These are phyloP conservation scores for Vairimorpha necatrix DNA, from an alignment of 371 early-diverging fungal genomes.

Conservation along the genomic window DNA sequence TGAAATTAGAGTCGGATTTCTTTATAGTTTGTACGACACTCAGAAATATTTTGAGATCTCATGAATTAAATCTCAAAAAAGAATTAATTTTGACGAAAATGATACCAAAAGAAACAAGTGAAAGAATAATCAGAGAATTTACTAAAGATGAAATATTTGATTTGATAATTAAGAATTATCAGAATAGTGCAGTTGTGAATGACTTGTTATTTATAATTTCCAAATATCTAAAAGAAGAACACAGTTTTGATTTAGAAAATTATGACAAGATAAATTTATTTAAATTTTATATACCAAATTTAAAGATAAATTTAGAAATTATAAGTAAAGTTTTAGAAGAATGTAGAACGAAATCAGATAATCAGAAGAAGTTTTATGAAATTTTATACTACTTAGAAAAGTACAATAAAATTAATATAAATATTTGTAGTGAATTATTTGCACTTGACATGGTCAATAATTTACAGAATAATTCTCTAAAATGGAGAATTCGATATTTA, in stretches of 20 bases:
- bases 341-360: neutral
- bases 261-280: neutral
- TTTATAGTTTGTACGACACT: conserved; percentile 4
- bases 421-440: conserved; percentile 15
- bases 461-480: neutral
- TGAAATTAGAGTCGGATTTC: neutral
- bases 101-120: conserved; percentile 5
- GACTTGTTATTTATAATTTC: neutral
- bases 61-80: conserved; percentile 20
- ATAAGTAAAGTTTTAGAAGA: conserved; percentile 22
- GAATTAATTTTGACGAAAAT: conserved; percentile 2
- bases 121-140: conserved; percentile 8
- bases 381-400: conserved; percentile 23
- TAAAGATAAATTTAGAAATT: conserved; percentile 13
- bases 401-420: conserved; percentile 23
- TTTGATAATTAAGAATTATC: conserved; percentile 2
- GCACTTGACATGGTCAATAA: neutral
- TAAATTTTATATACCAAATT: conserved; percentile 10
- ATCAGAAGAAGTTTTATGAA: conserved; percentile 26
- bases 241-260: conserved; percentile 24
- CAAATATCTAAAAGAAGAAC: neutral
- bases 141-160: neutral
- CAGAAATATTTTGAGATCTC: conserved; percentile 15
- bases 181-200: neutral
- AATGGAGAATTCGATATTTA: conserved; percentile 3